Evolutionary conservation across 305 asterid species (phyloP).

Genomic region (Fraxinus platypoda): DNA sequence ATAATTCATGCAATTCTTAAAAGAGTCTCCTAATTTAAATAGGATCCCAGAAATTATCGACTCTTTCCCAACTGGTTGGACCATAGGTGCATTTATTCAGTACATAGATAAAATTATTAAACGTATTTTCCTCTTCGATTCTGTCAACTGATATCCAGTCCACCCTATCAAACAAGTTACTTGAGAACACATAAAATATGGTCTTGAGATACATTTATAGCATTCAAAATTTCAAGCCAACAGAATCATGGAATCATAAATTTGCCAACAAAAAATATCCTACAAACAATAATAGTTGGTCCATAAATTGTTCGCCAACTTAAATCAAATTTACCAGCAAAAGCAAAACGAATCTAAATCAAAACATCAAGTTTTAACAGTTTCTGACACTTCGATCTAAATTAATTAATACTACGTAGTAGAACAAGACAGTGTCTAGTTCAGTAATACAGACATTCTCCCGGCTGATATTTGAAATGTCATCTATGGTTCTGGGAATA

Average conservation of each 20-base stretch:
- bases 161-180: not conserved
- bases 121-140: not conserved
- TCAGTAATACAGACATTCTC: slow-evolving; percentile 5
- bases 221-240: not conserved
- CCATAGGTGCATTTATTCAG: not conserved
- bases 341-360: not conserved
- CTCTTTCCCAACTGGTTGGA: not conserved
- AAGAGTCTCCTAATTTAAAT: not conserved
- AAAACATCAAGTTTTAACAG: not conserved
- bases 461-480: not conserved
- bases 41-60: too few relatives aligned
- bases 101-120: not conserved
- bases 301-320: not conserved
- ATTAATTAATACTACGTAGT: not conserved
- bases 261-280: too few relatives aligned
- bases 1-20: not conserved
- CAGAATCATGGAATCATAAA: not conserved
- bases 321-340: not conserved
- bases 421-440: not conserved
- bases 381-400: not conserved
- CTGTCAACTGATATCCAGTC: not conserved
- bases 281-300: not conserved
- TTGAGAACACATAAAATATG: not conserved
- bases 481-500: slow-evolving; percentile 16
- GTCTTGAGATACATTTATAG: not conserved